Evolutionary conservation across 805 yeast species (phyloP).

Genomic region (Metschnikowia shivogae): DNA sequence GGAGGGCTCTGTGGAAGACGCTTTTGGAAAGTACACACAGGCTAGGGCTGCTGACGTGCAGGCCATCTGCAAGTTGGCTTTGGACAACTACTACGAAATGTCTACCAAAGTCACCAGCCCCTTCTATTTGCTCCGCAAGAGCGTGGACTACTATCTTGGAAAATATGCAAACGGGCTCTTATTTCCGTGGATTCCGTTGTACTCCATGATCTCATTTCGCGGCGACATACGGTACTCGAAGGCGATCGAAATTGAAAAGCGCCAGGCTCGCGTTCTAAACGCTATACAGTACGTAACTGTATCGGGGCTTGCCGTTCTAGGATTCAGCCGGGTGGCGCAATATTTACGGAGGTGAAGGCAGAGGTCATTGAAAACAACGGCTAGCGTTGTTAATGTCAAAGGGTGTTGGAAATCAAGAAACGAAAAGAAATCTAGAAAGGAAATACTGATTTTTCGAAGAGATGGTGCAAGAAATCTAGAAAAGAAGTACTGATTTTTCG

Average conservation of each 20-base stretch:
- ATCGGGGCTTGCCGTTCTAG: slow-evolving; percentile 10
- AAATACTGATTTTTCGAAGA: no score
- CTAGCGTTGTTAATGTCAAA: no score
- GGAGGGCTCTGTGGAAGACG: slow-evolving; percentile 40
- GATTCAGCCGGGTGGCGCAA: slow-evolving; percentile 13
- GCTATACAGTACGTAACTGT: slow-evolving; percentile 21
- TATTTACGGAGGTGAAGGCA: not conserved
- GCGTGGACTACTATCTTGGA: slow-evolving; percentile 63
- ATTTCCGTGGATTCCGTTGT: slow-evolving; percentile 72
- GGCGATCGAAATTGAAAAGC: slow-evolving; percentile 52
- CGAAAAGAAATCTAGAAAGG: no score
- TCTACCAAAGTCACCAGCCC: slow-evolving; percentile 68
- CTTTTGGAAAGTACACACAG: slow-evolving; percentile 53
- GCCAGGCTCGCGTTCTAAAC: slow-evolving; percentile 52
- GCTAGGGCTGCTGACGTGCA: slow-evolving; percentile 61
- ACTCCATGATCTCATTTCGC: slow-evolving; percentile 89
- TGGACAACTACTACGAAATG: slow-evolving; percentile 84
- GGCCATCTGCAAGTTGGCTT: slow-evolving; percentile 74
- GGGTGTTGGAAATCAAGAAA: no score
- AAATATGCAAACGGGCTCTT: slow-evolving; percentile 45
- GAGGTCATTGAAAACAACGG: no score
- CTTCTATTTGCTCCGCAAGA: slow-evolving; percentile 60
- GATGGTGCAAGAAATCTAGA: no score
- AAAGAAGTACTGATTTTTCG: no score
- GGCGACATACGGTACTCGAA: slow-evolving; percentile 73